Percentiles rank a stretch among this genome's conserved stretches.
phyloP scores from a whole-genome alignment of 164 flowering plant genomes.

The Vitis rupestris region DNA sequence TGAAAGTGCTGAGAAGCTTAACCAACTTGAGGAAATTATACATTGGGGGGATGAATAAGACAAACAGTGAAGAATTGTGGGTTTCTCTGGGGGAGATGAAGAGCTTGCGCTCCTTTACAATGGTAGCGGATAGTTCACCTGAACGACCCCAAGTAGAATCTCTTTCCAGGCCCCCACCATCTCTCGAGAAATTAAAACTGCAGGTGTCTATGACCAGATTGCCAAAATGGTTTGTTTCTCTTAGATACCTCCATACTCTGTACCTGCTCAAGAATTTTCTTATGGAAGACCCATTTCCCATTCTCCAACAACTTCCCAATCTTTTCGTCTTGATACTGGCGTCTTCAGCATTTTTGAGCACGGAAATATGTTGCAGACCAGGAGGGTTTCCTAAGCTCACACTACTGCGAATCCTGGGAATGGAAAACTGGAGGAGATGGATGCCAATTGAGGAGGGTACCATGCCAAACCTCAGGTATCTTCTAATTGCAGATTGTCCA shows the following conservation, averaged over 20 bases:
- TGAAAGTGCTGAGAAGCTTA: constrained; percentile 10
- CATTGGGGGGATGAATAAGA: constrained; percentile 3
- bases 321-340: constrained; percentile 10
- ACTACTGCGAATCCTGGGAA: constrained; percentile 13
- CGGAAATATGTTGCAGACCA: neutral
- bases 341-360: constrained; percentile 9
- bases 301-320: constrained; percentile 10
- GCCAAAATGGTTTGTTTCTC: constrained; percentile 16
- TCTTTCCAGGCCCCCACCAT: neutral
- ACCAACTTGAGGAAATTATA: constrained; percentile 12
- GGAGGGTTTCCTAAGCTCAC: constrained; percentile 17
- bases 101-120: constrained; percentile 10
- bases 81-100: constrained; percentile 5
- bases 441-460: constrained; percentile 10
- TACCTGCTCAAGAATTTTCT: constrained; percentile 13
- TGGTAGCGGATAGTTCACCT: neutral
- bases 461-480: constrained; percentile 13
- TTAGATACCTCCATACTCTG: constrained; percentile 11
- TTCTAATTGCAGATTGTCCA: constrained; percentile 16
- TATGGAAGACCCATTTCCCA: constrained; percentile 15
- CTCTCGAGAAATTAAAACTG: constrained; percentile 11
- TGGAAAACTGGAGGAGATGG: constrained; percentile 13
- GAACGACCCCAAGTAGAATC: constrained; percentile 9
- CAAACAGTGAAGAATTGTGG: constrained; percentile 8
- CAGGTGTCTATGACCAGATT: constrained; percentile 4